phyloP scores from a whole-genome alignment of 345 rosid species.

The Salix arbutifolia region DNA sequence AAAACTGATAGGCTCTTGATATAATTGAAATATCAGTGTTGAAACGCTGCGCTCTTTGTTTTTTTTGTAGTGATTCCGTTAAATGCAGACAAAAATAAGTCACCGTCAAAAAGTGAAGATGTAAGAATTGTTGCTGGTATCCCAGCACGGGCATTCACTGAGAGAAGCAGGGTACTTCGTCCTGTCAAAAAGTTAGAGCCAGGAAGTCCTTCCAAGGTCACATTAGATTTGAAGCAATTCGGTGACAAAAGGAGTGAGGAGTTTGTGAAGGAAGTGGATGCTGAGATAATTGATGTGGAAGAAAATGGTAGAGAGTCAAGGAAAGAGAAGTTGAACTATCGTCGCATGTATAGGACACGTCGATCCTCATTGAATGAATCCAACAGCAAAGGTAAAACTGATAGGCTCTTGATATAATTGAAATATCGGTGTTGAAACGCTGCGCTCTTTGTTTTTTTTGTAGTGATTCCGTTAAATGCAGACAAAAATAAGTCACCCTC shows the following conservation, averaged over 20 bases:
- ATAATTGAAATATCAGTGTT: neutral
- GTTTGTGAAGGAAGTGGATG: constrained; percentile 15
- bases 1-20: constrained; percentile 18
- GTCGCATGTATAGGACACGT: neutral
- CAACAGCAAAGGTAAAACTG: constrained; percentile 7
- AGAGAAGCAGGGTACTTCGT: constrained; percentile 32
- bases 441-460: neutral
- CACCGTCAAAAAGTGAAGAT: constrained; percentile 4
- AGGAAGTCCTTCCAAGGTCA: constrained; percentile 17
- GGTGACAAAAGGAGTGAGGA: constrained; percentile 7
- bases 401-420: constrained; percentile 19
- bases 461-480: neutral
- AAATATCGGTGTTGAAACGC: no score
- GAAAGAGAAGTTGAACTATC: neutral
- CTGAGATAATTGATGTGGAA: neutral
- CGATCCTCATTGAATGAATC: neutral
- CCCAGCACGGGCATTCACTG: constrained; percentile 17
- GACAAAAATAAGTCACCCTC: constrained; percentile 3
- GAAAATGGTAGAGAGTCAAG: neutral
- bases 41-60: neutral
- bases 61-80: neutral
- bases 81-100: constrained; percentile 13
- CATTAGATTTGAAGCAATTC: neutral
- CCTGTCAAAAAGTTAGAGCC: constrained; percentile 36
- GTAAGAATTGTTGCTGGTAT: constrained; percentile 9